A percentile compares a stretch with the other conserved stretches of the same genome.
phyloP scores from a whole-genome alignment of 2,329 filamentous ascomycete species.

The Fusarium sambucinum region DNA sequence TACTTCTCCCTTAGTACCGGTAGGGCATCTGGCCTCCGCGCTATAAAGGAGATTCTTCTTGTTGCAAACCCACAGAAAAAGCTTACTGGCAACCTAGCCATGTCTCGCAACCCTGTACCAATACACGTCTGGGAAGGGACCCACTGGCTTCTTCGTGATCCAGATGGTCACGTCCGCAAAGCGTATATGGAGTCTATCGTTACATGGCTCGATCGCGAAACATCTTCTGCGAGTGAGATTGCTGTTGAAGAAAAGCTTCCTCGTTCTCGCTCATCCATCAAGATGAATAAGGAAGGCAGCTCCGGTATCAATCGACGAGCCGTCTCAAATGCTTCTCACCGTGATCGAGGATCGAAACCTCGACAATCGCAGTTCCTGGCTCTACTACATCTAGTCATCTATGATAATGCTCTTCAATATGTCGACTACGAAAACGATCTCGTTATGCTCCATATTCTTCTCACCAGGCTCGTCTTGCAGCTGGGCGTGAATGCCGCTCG shows the following conservation, averaged over 20 bases:
- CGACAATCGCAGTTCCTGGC: constrained; percentile 80
- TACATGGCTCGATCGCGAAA: constrained; percentile 88
- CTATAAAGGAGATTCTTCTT: constrained; percentile 83
- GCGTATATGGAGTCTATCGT: constrained; percentile 87
- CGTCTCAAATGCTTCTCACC: constrained; percentile 74
- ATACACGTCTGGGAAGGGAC: constrained; percentile 95
- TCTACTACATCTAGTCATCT: constrained; percentile 86
- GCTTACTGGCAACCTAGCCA: constrained; percentile 68
- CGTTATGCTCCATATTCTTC: constrained; percentile 79
- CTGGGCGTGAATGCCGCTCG: constrained; percentile 86
- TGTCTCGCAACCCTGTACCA: constrained; percentile 80
- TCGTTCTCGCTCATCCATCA: constrained; percentile 59
- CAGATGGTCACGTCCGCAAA: constrained; percentile 80
- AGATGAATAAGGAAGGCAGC: constrained; percentile 57
- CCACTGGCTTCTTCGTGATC: constrained; percentile 88
- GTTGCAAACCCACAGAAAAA: constrained; percentile 80
- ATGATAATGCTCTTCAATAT: constrained; percentile 84
- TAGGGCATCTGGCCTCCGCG: constrained; percentile 76
- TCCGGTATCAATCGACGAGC: constrained; percentile 67
- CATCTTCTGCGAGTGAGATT: constrained; percentile 72
- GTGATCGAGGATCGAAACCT: constrained; percentile 66
- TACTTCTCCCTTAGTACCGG: constrained; percentile 67
- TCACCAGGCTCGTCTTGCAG: constrained; percentile 78
- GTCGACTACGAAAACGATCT: constrained; percentile 80
- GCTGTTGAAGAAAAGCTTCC: constrained; percentile 68